Base-by-base conservation (phyloP, 495 filamentous ascomycete species). In the Xanthoparmelia taractica region DNA sequence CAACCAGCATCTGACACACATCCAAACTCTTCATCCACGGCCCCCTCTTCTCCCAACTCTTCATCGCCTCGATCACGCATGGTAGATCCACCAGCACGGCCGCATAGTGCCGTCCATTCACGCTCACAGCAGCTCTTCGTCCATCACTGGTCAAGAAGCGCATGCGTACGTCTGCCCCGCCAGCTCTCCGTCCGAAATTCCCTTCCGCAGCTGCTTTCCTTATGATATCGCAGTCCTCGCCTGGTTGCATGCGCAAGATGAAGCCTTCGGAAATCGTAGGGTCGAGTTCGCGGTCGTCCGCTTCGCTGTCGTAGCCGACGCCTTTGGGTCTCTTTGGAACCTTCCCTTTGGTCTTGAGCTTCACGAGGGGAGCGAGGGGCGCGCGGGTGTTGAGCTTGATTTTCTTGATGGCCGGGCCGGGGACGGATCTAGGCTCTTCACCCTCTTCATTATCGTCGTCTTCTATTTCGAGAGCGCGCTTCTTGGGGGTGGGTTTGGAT, bases 291-390 rank as follows among this genome's bases (percentile, higher is more conserved):
- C 85, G 84, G 69, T 97, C 94, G 25, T 90, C 92, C 3, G 92
- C 90, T 73, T 97, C 94, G n/a, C 91, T 96, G 72, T 98, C 94
- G 73, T 97, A 98, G 11, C 92, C 95, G 27, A 94, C 90, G 20
- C 92, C 94, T 2, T 76, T 72, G 2, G 84, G 84, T 57, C 89
- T 80, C 29, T 75, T 76, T 0, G 88, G 85, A 0, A 83, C 78
- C 50, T 86, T 85, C 0, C 84, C 82, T 68, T 84, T 84, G 57
- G 77, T 75, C 65, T 82, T 82, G 63, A 83, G 77, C n/a, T 79
- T 77, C 37, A 85, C 78, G 29, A 75, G 75, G 13, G 76, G 72
- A 58, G 75, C 78, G 65, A 36, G 67, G 45, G 31, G 67, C 61
- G 38, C 61, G 67, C 65, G 64, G 8, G 63, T 65, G 15, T 54